A percentile compares a stretch with the other conserved stretches of the same genome.
Conservation (phyloP, 371 early-diverging fungal species). For the Blakeslea trispora region DNA sequence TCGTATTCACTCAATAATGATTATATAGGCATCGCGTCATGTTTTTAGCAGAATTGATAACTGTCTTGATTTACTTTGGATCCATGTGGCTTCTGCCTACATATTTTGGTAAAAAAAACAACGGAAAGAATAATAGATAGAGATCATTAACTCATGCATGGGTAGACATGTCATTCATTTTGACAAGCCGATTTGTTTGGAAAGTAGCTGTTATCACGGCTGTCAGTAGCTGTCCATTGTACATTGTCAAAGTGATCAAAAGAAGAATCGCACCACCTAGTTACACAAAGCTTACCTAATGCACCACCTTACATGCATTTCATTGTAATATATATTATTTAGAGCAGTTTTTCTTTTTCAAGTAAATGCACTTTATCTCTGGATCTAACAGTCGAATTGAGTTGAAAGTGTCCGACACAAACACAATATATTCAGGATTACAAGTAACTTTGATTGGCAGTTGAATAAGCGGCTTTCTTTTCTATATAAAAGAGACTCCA, state of each 20-base stretch:
- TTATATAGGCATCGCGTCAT: constrained; percentile 74
- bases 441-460: no score
- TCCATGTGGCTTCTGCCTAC: constrained; percentile 88
- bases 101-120: constrained; percentile 77
- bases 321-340: no score
- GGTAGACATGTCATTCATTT: constrained; percentile 82
- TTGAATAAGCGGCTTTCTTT: no score
- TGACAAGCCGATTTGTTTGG: constrained; percentile 84
- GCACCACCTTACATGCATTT: no score
- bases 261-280: constrained; percentile 78
- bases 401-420: no score
- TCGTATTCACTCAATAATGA: no score
- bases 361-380: no score
- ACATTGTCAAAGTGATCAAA: constrained; percentile 70
- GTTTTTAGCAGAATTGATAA: constrained; percentile 82
- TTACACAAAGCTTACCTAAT: constrained; percentile 65
- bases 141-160: neutral
- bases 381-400: no score
- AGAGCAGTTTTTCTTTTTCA: no score
- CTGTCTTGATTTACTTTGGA: constrained; percentile 80
- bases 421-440: no score
- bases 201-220: constrained; percentile 90
- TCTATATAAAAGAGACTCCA: no score
- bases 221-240: constrained; percentile 84
- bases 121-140: neutral